Conservation (phyloP, 441 rosid species). For the Arabidopsis lyrata region DNA sequence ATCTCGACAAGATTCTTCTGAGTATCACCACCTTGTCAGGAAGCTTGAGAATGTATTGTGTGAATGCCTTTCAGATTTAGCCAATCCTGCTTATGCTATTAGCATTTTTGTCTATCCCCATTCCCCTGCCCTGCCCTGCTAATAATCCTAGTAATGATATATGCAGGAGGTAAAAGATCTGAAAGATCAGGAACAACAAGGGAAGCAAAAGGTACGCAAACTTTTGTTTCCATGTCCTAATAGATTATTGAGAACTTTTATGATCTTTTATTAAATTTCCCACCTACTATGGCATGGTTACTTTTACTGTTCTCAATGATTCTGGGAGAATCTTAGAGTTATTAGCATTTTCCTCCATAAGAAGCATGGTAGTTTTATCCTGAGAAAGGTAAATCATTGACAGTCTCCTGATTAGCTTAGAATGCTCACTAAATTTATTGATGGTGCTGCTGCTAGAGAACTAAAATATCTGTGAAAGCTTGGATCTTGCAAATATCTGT, state of each 20-base stretch:
- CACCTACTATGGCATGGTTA: slow-evolving; percentile 20
- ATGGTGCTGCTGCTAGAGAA: slow-evolving; percentile 29
- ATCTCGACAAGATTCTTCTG: slow-evolving; percentile 74
- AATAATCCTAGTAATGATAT: slow-evolving; percentile 37
- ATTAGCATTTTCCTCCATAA: not conserved
- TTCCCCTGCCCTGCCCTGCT: slow-evolving; percentile 4
- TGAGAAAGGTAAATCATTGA: slow-evolving; percentile 19
- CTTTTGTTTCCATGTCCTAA: slow-evolving; percentile 17
- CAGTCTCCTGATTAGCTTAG: slow-evolving; percentile 16
- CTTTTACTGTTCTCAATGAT: slow-evolving; percentile 27
- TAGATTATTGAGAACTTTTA: slow-evolving; percentile 5
- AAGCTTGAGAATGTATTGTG: slow-evolving; percentile 81
- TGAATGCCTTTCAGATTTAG: slow-evolving; percentile 29
- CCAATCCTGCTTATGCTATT: slow-evolving; percentile 22
- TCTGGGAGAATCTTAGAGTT: slow-evolving; percentile 25
- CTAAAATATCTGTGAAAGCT: slow-evolving; percentile 12
- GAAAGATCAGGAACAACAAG: slow-evolving; percentile 83
- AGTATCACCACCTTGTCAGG: slow-evolving; percentile 56
- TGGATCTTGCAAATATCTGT: slow-evolving; percentile 5
- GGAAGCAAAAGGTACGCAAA: slow-evolving; percentile 83
- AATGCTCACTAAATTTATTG: slow-evolving; percentile 22
- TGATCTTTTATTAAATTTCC: slow-evolving; percentile 1
- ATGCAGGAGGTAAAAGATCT: slow-evolving; percentile 86
- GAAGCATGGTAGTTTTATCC: slow-evolving; percentile 21
- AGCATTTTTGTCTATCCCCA: slow-evolving; percentile 24